Evolutionary conservation across 352 stramenopile species (phyloP), one percentile per base, ranked within the genome.

Genomic region (Phytophthora fragariaefolia): DNA sequence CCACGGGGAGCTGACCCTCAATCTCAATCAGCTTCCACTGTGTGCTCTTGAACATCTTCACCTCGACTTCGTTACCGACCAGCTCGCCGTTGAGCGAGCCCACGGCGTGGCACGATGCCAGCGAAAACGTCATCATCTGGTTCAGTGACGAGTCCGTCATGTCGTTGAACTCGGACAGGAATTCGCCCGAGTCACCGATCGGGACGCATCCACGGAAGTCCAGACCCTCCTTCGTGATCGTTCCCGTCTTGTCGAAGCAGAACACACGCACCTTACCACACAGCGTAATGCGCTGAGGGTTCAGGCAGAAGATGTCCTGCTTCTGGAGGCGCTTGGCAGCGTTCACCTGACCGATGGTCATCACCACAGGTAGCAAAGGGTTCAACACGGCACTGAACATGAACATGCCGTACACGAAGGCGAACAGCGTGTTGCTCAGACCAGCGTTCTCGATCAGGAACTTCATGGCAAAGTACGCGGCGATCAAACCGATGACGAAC

Each of bases 201-300:
- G 81, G 81, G n/a, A 90, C 60, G 27, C 80, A 85, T 30, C 80
- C 87, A 54, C 87, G 63, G 66, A 95, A 97, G 53, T 97, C 84
- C 6, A 98, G 68, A 2, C 92, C 92, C 53, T 97, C 79, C 59
- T 97, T 94, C 18, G 92, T 98, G 48, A 98, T 83, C 17, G 92
- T 98, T 6, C 92, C 92, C 0, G 92, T 98, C 69, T 98, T 98
- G 79, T 98, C 92, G 68, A 98, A 98, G 69, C 91, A 97, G 42
- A 92, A 93, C 6, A 93, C 75, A 40, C 82, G 87, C 8, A 97
- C 89, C 66, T 97, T 98, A n/a, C 92, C 92, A 48, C 87, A 91
- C 1, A 98, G 71, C 0, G 91, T 83, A 55, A 98, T 94, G 30
- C 85, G 87, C 56, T 90, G 79, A 0, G 86, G 74, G 74, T 97